A percentile compares a stretch with the other conserved stretches of the same genome.
Evolutionary conservation across 2,329 filamentous ascomycete genomes (phyloP).

Genomic region (Xylogone sp.): DNA sequence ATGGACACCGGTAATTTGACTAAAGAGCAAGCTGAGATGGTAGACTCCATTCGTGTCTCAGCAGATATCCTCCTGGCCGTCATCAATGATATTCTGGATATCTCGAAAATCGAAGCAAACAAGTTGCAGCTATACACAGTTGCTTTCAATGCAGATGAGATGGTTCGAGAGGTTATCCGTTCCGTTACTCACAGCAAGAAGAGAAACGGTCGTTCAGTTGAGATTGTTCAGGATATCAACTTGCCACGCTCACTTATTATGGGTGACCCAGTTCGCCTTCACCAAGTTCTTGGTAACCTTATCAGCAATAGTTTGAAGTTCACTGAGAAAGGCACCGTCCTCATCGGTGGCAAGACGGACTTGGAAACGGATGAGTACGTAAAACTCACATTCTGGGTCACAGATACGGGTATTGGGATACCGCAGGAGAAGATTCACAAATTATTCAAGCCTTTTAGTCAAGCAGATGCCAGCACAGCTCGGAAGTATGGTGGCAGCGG

Average conservation of each 20-base stretch:
- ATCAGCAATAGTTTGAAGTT: slow-evolving; percentile 79
- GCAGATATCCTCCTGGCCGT: slow-evolving; percentile 87
- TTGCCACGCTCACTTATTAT: slow-evolving; percentile 60
- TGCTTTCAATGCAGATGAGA: slow-evolving; percentile 59
- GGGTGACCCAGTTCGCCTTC: slow-evolving; percentile 65
- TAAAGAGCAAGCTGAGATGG: slow-evolving; percentile 73
- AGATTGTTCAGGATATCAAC: slow-evolving; percentile 64
- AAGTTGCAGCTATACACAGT: slow-evolving; percentile 74
- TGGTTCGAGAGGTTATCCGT: slow-evolving; percentile 59
- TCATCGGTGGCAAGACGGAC: slow-evolving; percentile 21
- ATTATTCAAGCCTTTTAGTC: slow-evolving; percentile 76
- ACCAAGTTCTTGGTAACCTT: slow-evolving; percentile 75
- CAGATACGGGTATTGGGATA: slow-evolving; percentile 73
- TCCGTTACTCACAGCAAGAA: slow-evolving; percentile 61
- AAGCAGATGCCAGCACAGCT: slow-evolving; percentile 72
- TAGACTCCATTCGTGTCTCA: slow-evolving; percentile 77
- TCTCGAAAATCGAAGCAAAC: slow-evolving; percentile 84
- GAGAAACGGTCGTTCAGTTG: slow-evolving; percentile 54
- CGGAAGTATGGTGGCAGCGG: slow-evolving; percentile 76
- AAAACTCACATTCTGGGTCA: slow-evolving; percentile 60
- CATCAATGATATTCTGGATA: slow-evolving; percentile 91
- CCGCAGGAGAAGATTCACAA: slow-evolving; percentile 66
- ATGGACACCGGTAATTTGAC: slow-evolving; percentile 69
- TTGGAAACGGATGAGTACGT: slow-evolving; percentile 34
- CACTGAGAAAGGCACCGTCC: slow-evolving; percentile 58